These are phyloP conservation scores for Pyrenophora graminea DNA, from an alignment of 2,329 filamentous ascomycete genomes.

Conservation along the genomic window DNA sequence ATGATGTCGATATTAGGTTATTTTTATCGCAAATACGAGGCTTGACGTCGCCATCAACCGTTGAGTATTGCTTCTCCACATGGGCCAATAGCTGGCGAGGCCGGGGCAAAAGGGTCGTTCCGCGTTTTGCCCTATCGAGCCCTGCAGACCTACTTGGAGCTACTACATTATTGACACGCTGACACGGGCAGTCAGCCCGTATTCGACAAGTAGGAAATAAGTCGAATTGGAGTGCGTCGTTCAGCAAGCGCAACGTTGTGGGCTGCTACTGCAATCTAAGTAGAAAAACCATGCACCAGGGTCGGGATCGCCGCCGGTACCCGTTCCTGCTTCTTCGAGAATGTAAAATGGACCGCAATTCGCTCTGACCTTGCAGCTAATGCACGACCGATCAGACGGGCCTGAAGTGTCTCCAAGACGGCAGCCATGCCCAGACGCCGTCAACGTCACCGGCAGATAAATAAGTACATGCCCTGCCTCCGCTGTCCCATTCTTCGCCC, in stretches of 20 bases:
- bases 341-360: constrained; percentile 16
- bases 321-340: constrained; percentile 11
- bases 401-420: constrained; percentile 1
- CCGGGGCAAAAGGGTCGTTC: constrained; percentile 8
- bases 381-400: constrained; percentile 19
- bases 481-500: constrained; percentile 1
- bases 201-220: neutral
- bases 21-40: constrained; percentile 23
- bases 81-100: constrained; percentile 18
- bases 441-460: constrained; percentile 26
- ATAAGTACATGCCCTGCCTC: constrained; percentile 20
- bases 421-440: constrained; percentile 7
- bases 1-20: constrained; percentile 13
- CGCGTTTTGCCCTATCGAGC: constrained; percentile 8
- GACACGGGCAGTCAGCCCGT: no score
- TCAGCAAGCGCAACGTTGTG: no score
- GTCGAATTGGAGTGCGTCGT: neutral
- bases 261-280: neutral
- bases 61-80: constrained; percentile 29
- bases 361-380: constrained; percentile 21
- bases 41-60: constrained; percentile 25
- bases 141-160: constrained; percentile 14
- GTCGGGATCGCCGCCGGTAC: constrained; percentile 6
- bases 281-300: neutral
- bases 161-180: neutral